Conservation (phyloP, 108 stramenopile genomes). For the Conticribra guillardii region DNA sequence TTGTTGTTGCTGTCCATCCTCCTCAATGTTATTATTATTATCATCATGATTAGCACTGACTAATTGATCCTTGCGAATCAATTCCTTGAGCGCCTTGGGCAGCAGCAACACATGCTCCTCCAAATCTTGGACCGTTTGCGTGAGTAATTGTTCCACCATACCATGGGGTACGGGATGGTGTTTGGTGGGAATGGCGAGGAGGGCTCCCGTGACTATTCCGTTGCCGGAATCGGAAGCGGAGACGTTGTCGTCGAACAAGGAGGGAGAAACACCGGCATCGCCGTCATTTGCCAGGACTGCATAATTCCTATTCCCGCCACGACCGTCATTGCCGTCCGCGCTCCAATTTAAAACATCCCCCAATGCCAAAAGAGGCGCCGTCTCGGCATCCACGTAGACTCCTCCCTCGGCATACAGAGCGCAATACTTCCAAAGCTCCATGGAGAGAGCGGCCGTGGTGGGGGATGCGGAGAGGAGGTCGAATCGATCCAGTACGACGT, state of each 20-base stretch:
- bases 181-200: constrained; percentile 23
- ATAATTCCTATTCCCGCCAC: constrained; percentile 18
- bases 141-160: constrained; percentile 18
- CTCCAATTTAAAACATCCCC: constrained; percentile 29
- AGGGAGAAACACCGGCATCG: constrained; percentile 25
- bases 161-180: constrained; percentile 11
- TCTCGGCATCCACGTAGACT: constrained; percentile 63
- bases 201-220: constrained; percentile 14
- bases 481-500: constrained; percentile 9
- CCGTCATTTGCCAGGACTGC: constrained; percentile 17
- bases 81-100: constrained; percentile 24
- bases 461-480: constrained; percentile 13
- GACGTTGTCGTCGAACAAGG: constrained; percentile 1
- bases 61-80: constrained; percentile 19
- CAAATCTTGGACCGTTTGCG: not conserved
- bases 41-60: too few species aligned
- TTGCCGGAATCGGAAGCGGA: not conserved
- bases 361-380: constrained; percentile 43
- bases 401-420: constrained; percentile 59
- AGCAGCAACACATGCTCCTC: constrained; percentile 40
- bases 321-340: not conserved
- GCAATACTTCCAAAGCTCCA: constrained; percentile 81
- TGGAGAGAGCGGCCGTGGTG: constrained; percentile 47
- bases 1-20: too few species aligned
- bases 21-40: too few species aligned